Evolutionary conservation across 2,329 filamentous ascomycete species (phyloP).

Genomic region (Bipolaris oryzae): DNA sequence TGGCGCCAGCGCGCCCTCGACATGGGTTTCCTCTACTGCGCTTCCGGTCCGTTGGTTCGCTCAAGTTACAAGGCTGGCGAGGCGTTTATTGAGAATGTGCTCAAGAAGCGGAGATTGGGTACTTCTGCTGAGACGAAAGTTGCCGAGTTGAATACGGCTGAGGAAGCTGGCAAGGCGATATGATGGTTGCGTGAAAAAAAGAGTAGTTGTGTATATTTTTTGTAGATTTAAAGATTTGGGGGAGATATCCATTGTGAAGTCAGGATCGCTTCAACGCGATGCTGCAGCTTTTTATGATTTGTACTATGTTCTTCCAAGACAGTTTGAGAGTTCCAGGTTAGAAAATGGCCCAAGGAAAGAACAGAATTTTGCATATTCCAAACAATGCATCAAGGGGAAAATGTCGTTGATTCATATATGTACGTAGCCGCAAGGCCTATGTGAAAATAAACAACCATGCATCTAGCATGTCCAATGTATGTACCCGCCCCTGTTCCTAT

Average conservation of each 20-base stretch:
- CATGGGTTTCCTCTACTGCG: constrained; percentile 96
- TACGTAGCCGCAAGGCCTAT: not conserved
- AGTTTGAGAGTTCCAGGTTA: no score
- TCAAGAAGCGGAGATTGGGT: constrained; percentile 68
- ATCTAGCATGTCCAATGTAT: not conserved
- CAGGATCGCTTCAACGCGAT: constrained; percentile 9
- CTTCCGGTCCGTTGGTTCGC: constrained; percentile 87
- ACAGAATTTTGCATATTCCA: no score
- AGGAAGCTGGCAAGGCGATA: constrained; percentile 6
- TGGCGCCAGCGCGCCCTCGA: constrained; percentile 91
- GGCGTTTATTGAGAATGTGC: constrained; percentile 97
- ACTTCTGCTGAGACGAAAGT: constrained; percentile 15
- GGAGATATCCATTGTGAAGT: not conserved
- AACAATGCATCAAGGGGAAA: not conserved
- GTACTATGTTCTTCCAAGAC: no score
- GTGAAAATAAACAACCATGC: not conserved
- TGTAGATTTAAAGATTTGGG: not conserved
- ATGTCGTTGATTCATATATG: not conserved
- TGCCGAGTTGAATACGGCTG: constrained; percentile 14
- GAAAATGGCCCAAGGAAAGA: no score
- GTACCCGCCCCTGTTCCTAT: not conserved
- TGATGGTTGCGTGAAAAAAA: not conserved
- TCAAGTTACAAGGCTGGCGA: constrained; percentile 98
- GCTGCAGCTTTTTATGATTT: not conserved
- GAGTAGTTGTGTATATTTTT: not conserved